Evolutionary conservation across 2,329 filamentous ascomycete species (phyloP), one percentile per base, ranked within the genome.

Genomic region (Clonostachys chloroleuca): DNA sequence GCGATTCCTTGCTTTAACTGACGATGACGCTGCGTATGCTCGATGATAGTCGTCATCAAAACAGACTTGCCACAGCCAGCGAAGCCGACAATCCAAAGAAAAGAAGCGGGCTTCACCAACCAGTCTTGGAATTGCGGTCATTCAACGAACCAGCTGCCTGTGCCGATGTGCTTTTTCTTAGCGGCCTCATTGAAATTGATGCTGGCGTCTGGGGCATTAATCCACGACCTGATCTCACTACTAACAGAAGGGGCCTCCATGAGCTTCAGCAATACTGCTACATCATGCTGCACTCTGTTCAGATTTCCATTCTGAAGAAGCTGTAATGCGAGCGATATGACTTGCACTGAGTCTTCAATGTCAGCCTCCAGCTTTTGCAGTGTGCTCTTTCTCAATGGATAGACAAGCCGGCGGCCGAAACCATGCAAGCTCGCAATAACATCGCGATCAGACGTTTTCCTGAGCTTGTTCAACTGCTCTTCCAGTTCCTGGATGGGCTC

Each of bases 21-120:
- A 7, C 45, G 41, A 44, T 56, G 49, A 12, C 52, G 49, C 17
- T 51, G 52, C 2, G 57, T 42, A 40, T 61, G 47, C 39, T 66
- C 62, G 40, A 70, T 64, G 9, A 60, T 55, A 2, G 64, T 69
- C 9, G 59, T 68, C 41, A 58, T 65, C 10, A 72, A 51, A 0
- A 72, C 59, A 0, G 65, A 67, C 49, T 72, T 72, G 12, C 68
- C 69, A 45, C 62, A 67, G 1, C 67, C 68, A 16, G 68, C 61
- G 47, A 63, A 63, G 12, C 68, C 67, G 44, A 59, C 56, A 2
- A 72, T 49, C 68, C 68, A 73, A 2, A 70, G 48, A 16, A 72
- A 64, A 4, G 67, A 66, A 12, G 52, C 52, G 1, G 49, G 47
- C 0, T 45, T 47, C 3, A 35, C 14, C 4, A 64, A 49, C 65